Base-by-base conservation (phyloP, 768 basidiomycete species). In the Asterophora lycoperdoides region DNA sequence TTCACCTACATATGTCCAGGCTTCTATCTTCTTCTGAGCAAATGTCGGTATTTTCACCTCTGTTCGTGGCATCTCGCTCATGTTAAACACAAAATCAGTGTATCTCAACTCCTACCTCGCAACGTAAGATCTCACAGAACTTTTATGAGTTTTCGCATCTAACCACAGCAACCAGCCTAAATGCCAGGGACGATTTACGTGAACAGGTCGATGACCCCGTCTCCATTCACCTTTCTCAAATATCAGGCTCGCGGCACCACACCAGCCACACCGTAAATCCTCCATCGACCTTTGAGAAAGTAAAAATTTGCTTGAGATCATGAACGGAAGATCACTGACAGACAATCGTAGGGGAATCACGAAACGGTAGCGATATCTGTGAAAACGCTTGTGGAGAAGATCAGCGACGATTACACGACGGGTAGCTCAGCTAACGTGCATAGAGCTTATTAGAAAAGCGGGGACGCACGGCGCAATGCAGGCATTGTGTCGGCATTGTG, bases 61-160 rank as follows among this genome's bases (percentile, higher is more conserved):
- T 34, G 37, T 18, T 33, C 43, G 20, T 19, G 35, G 19, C 35
- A 8, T 10, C 13, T 13, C 42, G 11, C 43, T 18, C 34, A 37
- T n/a, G 20, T 35, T 8, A 28, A 20, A 29, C 15, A 40, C 11
- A n/a, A 23, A 30, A 34, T 13, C 41, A 81, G 78, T 82, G 19
- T 81, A 81, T 54, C 65, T 76, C 11, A 81, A 81, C 53, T 76
- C 79, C 7, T 79, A 80, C 55, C 68, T 83, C 7, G 78, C 80
- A 23, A 63, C 64, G 68, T 71, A 33, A 58, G 64, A 45, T 14
- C 13, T 26, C 2, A 8, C 7, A 17, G n/a, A 41, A 8, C 10
- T 26, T 17, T 38, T 26, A 47, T 20, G 32, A 35, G 14, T 9
- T 26, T 14, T 19, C 19, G 35, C 28, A 30, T 35, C 17, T 28